A percentile compares a stretch with the other conserved stretches of the same genome.
Conservation (phyloP, 371 early-diverging fungal species). For the Capniomyces stellatus region DNA sequence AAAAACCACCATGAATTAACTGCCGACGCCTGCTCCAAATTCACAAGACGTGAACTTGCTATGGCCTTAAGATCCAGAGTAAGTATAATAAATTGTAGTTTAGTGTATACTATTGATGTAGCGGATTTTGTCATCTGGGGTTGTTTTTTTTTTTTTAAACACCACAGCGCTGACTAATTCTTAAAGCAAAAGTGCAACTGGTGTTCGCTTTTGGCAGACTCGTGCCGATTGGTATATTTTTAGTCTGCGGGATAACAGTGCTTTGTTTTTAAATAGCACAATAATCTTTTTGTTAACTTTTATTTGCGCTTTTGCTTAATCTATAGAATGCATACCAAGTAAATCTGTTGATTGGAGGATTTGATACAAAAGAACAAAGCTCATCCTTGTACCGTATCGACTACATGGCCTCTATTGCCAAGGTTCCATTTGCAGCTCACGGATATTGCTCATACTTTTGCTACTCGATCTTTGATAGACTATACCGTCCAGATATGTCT, state of each 20-base stretch:
- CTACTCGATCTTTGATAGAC: slow-evolving; percentile 81
- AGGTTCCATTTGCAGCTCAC: slow-evolving; percentile 78
- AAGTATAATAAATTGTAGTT: not conserved
- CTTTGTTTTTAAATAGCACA: not conserved
- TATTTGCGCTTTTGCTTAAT: too few relatives aligned
- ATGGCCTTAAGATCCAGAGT: slow-evolving; percentile 44
- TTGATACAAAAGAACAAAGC: slow-evolving; percentile 43
- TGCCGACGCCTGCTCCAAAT: slow-evolving; percentile 65
- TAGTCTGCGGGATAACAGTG: too few relatives aligned
- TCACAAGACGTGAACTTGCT: slow-evolving; percentile 73
- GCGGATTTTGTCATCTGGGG: not conserved
- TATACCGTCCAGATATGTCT: slow-evolving; percentile 66
- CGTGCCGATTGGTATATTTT: too few relatives aligned
- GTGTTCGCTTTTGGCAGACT: too few relatives aligned
- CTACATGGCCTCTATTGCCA: slow-evolving; percentile 62
- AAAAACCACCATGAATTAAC: slow-evolving; percentile 63
- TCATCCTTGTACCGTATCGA: slow-evolving; percentile 87
- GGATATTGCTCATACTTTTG: slow-evolving; percentile 86
- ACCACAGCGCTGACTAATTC: not conserved
- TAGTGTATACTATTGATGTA: too few relatives aligned
- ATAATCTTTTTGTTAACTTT: slow-evolving; percentile 27
- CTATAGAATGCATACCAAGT: slow-evolving; percentile 56
- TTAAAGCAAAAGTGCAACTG: not conserved
- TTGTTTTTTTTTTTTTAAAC: not conserved
- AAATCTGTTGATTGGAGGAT: slow-evolving; percentile 79